Conservation (phyloP, 2,329 filamentous ascomycete species). For the Fusarium protoensiforme region DNA sequence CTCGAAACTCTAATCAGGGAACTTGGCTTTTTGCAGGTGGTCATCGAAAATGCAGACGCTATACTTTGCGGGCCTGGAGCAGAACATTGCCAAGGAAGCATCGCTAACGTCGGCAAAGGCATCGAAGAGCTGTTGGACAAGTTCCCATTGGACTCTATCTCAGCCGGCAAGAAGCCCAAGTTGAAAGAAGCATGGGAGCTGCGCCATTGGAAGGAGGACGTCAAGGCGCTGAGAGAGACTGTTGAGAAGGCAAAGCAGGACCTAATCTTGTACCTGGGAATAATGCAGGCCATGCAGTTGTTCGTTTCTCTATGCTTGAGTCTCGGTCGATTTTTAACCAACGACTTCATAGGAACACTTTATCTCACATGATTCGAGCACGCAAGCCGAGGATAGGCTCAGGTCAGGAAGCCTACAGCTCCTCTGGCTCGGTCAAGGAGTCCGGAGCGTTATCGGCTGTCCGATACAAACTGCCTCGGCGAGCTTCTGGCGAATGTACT, state of each 20-base stretch:
- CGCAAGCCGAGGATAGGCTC: rapidly evolving
- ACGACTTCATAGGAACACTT: rapidly evolving
- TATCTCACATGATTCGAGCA: background rate
- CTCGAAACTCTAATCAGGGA: background rate
- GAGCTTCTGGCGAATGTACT: background rate
- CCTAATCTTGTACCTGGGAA: background rate
- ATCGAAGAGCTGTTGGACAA: background rate
- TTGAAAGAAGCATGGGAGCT: background rate
- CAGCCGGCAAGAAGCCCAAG: background rate
- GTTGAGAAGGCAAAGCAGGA: background rate
- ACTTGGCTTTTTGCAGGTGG: rapidly evolving
- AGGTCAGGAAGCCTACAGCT: background rate
- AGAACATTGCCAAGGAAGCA: background rate
- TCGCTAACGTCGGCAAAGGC: background rate
- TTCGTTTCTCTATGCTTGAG: rapidly evolving
- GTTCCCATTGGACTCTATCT: rapidly evolving
- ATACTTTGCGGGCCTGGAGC: rapidly evolving
- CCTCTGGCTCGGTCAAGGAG: rapidly evolving
- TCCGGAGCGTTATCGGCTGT: no score
- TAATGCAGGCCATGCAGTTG: background rate
- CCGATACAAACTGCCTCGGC: no score
- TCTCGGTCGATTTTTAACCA: background rate
- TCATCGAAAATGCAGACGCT: background rate
- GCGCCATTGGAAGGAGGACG: background rate
- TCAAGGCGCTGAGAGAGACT: rapidly evolving